Evolutionary conservation across 352 stramenopile species (phyloP).

Genomic region (Lagenidium giganteum): DNA sequence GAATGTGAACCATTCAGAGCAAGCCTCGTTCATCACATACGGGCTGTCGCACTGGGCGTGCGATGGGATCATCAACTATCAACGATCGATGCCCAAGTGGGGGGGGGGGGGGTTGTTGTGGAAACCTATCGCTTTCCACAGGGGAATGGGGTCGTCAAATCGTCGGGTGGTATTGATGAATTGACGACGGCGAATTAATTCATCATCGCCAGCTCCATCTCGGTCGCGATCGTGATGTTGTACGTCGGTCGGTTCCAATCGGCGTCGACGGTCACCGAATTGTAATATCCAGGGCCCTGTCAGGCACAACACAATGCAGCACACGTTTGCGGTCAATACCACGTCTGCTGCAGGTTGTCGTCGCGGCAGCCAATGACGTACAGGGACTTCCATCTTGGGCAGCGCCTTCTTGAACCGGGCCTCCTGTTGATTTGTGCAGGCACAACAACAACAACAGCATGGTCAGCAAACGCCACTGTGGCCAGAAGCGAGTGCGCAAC

Average conservation of each 20-base stretch:
- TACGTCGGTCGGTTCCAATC: slow-evolving; percentile 85
- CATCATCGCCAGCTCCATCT: slow-evolving; percentile 80
- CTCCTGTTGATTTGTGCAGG: slow-evolving; percentile 46
- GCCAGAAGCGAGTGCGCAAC: neutral
- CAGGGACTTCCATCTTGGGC: slow-evolving; percentile 46
- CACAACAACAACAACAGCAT: neutral
- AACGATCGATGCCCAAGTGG: too few relatives aligned
- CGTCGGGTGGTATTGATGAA: too few relatives aligned
- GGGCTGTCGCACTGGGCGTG: too few relatives aligned
- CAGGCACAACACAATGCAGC: neutral
- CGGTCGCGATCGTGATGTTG: slow-evolving; percentile 82
- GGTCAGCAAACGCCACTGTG: neutral
- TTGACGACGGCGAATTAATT: too few relatives aligned
- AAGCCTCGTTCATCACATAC: too few relatives aligned
- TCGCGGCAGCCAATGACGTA: slow-evolving; percentile 16
- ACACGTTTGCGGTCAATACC: neutral
- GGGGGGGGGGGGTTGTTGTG: too few relatives aligned
- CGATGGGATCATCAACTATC: too few relatives aligned
- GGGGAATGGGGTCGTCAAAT: too few relatives aligned
- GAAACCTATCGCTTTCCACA: too few relatives aligned
- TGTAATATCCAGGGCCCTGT: slow-evolving; percentile 74
- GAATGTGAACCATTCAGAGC: too few relatives aligned
- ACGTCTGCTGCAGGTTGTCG: neutral
- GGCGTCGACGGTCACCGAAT: slow-evolving; percentile 56
- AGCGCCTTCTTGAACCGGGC: slow-evolving; percentile 65